Conservation (phyloP, 1,284 basidiomycete species). For the Xerocomus minutiporus region DNA sequence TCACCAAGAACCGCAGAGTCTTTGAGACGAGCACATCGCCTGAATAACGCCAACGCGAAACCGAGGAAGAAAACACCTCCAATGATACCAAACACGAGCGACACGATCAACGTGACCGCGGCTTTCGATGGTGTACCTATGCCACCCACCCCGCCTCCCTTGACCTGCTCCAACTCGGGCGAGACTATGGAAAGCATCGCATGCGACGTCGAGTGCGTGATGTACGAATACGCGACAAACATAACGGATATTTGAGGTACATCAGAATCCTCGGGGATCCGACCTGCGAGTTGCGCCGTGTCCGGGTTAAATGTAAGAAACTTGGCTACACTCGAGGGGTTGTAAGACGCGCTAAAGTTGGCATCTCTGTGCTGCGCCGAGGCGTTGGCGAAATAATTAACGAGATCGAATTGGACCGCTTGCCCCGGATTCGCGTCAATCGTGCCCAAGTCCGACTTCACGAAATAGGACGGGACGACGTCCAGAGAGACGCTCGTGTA, state of each 20-base stretch:
- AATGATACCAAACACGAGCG: slow-evolving; percentile 57
- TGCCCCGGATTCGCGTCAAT: slow-evolving; percentile 46
- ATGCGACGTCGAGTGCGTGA: slow-evolving; percentile 70
- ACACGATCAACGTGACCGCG: slow-evolving; percentile 53
- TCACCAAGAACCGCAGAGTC: slow-evolving; percentile 58
- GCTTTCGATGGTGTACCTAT: slow-evolving; percentile 42
- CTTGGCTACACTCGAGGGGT: slow-evolving; percentile 43
- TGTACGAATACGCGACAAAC: slow-evolving; percentile 60
- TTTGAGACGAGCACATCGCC: slow-evolving; percentile 50
- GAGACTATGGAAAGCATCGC: slow-evolving; percentile 54
- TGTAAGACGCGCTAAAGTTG: slow-evolving; percentile 49
- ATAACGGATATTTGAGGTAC: slow-evolving; percentile 42
- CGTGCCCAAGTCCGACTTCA: slow-evolving; percentile 50
- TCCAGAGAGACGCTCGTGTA: slow-evolving; percentile 58
- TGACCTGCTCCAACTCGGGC: slow-evolving; percentile 31
- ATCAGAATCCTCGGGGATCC: slow-evolving; percentile 44
- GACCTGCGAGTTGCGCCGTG: slow-evolving; percentile 47
- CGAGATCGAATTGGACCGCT: slow-evolving; percentile 47
- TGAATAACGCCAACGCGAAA: slow-evolving; percentile 49
- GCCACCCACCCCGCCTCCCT: slow-evolving; percentile 23
- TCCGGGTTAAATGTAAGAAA: slow-evolving; percentile 50
- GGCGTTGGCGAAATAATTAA: slow-evolving; percentile 48
- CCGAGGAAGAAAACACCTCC: slow-evolving; percentile 56
- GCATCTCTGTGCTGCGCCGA: slow-evolving; percentile 36
- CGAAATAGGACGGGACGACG: slow-evolving; percentile 69